Evolutionary conservation across 768 basidiomycete genomes (phyloP).

Genomic region (Leccinellum luteum): DNA sequence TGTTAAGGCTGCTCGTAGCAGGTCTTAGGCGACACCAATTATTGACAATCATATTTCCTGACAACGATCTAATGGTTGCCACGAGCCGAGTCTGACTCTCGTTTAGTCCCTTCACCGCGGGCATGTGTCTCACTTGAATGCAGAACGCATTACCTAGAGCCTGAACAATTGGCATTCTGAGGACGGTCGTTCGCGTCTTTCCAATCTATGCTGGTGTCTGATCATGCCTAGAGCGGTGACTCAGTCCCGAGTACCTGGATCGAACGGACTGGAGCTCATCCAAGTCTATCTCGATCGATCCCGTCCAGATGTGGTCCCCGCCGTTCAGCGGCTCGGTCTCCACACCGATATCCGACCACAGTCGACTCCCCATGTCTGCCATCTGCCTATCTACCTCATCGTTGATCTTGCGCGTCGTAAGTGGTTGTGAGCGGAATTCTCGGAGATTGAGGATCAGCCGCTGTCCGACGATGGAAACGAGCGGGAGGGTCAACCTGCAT

Average conservation of each 20-base stretch:
- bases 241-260: neutral
- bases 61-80: neutral
- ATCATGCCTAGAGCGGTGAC: too few species aligned
- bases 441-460: constrained; percentile 21
- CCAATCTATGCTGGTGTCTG: too few species aligned
- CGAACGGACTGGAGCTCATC: neutral
- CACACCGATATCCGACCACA: neutral
- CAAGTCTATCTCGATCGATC: neutral
- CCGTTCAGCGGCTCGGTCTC: neutral
- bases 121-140: too few species aligned
- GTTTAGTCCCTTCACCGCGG: too few species aligned
- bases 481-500: constrained; percentile 13
- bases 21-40: neutral
- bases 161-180: too few species aligned
- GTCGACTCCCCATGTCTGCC: neutral
- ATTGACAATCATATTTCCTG: neutral
- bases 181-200: neutral
- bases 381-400: constrained; percentile 4
- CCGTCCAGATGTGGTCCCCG: neutral
- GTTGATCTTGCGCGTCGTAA: constrained; percentile 7
- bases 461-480: constrained; percentile 17
- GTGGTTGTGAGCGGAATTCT: neutral
- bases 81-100: too few species aligned
- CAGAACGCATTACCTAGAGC: too few species aligned
- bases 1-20: neutral